A percentile compares a stretch with the other conserved stretches of the same genome.
Conservation (phyloP, 345 rosid species). For the Schrenkiella parvula region DNA sequence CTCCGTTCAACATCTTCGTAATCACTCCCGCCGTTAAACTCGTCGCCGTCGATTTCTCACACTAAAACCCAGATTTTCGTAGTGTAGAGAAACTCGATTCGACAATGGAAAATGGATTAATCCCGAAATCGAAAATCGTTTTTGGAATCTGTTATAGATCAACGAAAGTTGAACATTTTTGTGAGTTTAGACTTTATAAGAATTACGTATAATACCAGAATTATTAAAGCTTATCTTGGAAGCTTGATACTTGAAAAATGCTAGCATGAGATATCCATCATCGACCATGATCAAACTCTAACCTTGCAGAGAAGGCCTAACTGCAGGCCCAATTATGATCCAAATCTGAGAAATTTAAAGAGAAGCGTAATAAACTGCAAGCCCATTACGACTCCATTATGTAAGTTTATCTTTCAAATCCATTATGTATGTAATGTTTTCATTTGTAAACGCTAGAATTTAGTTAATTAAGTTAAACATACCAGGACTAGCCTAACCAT, state of each 20-base stretch:
- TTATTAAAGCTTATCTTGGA: not conserved
- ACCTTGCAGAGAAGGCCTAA: not conserved
- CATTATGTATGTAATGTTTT: no score
- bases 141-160: not conserved
- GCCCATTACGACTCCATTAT: no score
- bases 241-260: not conserved
- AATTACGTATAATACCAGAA: not conserved
- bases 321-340: not conserved
- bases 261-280: no score
- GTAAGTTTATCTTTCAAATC: no score
- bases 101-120: not conserved
- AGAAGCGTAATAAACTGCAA: no score
- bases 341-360: not conserved
- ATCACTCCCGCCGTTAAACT: slow-evolving; percentile 64
- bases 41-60: slow-evolving; percentile 38
- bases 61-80: not conserved
- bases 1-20: slow-evolving; percentile 43
- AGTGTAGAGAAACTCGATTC: not conserved
- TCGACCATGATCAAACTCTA: not conserved
- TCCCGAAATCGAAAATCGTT: not conserved
- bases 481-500: no score
- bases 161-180: slow-evolving; percentile 5
- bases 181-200: slow-evolving; percentile 1
- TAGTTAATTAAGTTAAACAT: no score
- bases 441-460: no score